Conservation (phyloP, 78 protist species). For the Abeoforma whisleri region DNA sequence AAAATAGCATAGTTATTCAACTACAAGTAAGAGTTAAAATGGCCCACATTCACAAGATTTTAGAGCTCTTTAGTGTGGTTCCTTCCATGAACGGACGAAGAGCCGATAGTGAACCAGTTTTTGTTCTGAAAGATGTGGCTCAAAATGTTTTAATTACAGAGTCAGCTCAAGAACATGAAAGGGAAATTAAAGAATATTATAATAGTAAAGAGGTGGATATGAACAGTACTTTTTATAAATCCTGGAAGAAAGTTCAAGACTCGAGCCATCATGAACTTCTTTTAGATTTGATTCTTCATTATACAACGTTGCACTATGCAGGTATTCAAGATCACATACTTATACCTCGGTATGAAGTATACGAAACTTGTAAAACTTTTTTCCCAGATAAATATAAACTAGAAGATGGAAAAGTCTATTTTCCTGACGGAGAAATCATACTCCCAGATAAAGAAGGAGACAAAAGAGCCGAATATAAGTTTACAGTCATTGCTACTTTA, state of each 20-base stretch:
- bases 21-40: too few relatives aligned
- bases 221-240: background rate
- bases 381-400: background rate
- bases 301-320: background rate
- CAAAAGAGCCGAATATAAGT: background rate
- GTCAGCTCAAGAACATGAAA: background rate
- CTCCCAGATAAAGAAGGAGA: background rate
- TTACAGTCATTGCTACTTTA: background rate
- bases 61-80: background rate
- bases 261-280: background rate
- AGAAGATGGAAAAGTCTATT: background rate
- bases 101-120: too few relatives aligned
- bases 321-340: background rate
- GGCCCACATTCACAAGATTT: too few relatives aligned
- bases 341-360: background rate
- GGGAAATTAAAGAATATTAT: background rate
- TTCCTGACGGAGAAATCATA: background rate
- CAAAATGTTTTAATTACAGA: background rate
- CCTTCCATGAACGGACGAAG: too few relatives aligned
- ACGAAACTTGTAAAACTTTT: background rate
- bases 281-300: background rate
- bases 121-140: too few relatives aligned
- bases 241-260: background rate
- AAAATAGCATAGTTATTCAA: too few relatives aligned
- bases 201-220: background rate